phyloP scores from a whole-genome alignment of 768 basidiomycete genomes.

The Mycena belliarum region DNA sequence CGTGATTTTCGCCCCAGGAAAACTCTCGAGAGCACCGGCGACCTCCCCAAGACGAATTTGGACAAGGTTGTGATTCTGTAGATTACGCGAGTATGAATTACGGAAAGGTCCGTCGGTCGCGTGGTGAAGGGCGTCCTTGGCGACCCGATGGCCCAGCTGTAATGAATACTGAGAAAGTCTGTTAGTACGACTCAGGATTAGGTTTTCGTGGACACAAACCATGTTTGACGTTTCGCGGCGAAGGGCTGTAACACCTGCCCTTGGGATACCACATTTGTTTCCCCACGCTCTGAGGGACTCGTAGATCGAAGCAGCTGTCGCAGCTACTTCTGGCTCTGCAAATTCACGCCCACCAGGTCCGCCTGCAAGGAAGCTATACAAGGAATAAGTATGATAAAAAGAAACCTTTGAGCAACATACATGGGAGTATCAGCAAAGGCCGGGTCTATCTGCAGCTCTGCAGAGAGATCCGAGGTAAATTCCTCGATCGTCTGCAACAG shows the following conservation, averaged over 20 bases:
- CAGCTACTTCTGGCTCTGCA: not conserved
- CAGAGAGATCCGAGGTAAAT: not conserved
- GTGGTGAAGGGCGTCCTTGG: not conserved
- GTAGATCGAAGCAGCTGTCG: not conserved
- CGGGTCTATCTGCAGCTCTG: not conserved
- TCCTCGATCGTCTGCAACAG: not conserved
- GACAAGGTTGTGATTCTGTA: not conserved
- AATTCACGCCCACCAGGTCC: not conserved
- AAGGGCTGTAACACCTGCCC: not conserved
- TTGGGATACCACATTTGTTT: not conserved
- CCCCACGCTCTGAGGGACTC: not conserved
- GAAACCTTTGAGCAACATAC: not conserved
- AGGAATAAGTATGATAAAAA: not conserved
- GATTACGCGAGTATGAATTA: not conserved
- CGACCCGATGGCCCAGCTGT: not conserved
- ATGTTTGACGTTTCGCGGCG: not conserved
- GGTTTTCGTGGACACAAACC: not conserved
- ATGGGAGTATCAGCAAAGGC: not conserved
- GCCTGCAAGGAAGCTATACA: not conserved
- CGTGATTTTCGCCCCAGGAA: not conserved
- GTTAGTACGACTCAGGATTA: not conserved
- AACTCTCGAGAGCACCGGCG: not conserved
- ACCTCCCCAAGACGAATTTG: not conserved
- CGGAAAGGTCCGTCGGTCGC: not conserved
- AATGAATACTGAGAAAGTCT: not conserved